phyloP scores from a whole-genome alignment of 2,329 filamentous ascomycete species.

The Colletotrichum siamense region DNA sequence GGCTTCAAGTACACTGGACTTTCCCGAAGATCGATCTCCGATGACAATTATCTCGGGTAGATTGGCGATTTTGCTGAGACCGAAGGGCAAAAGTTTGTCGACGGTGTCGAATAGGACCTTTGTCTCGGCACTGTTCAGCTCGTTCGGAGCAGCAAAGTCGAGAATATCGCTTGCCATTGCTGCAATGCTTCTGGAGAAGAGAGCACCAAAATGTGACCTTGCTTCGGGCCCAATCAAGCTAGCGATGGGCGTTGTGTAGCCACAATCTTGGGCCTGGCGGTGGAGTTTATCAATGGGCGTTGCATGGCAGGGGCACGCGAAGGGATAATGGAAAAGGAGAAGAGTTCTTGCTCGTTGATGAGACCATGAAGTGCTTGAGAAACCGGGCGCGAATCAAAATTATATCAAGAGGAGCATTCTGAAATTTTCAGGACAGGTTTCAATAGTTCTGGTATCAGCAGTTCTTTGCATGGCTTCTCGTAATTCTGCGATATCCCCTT shows the following conservation, averaged over 20 bases:
- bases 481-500: neutral
- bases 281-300: neutral
- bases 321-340: neutral
- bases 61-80: neutral
- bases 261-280: neutral
- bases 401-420: neutral
- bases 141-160: no score
- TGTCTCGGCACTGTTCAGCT: no score
- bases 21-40: no score
- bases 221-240: no score
- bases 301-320: neutral
- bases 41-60: no score
- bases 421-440: neutral
- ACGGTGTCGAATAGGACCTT: neutral
- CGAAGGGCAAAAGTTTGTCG: neutral
- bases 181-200: no score
- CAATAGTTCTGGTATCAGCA: neutral
- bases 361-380: neutral
- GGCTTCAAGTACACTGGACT: no score
- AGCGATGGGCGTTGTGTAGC: neutral
- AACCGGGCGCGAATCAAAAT: neutral
- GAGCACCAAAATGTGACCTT: accelerated
- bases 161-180: no score
- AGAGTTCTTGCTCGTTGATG: neutral
- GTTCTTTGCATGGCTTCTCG: no score